Conservation (phyloP, 2,329 filamentous ascomycete species). For the Apiospora sp. region DNA sequence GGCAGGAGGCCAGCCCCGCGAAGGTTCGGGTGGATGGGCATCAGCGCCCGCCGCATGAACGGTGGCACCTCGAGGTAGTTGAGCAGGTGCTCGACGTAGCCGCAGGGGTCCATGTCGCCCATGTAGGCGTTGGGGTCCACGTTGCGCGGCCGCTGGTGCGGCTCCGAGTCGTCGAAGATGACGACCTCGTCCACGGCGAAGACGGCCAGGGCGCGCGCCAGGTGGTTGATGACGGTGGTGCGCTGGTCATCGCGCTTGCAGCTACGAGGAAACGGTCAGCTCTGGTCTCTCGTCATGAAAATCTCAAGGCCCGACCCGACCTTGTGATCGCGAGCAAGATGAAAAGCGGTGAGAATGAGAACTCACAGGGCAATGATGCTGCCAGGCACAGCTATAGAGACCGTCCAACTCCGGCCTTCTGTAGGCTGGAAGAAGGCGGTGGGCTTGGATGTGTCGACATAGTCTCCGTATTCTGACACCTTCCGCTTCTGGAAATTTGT, state of each 20-base stretch:
- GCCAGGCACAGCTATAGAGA: slow-evolving; percentile 80
- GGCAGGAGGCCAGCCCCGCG: slow-evolving; percentile 76
- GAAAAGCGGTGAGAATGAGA: neutral
- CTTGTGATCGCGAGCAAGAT: neutral
- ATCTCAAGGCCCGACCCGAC: neutral
- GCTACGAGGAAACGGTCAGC: slow-evolving; percentile 50
- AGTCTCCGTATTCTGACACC: slow-evolving; percentile 49
- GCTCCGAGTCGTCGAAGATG: slow-evolving; percentile 75
- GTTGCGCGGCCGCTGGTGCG: slow-evolving; percentile 52
- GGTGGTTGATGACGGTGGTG: slow-evolving; percentile 74
- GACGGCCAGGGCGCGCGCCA: slow-evolving; percentile 82
- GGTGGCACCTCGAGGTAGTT: slow-evolving; percentile 86
- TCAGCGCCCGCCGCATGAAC: slow-evolving; percentile 78
- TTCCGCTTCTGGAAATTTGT: slow-evolving; percentile 56
- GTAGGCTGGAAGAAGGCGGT: slow-evolving; percentile 72
- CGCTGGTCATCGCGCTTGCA: slow-evolving; percentile 78
- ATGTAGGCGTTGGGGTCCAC: slow-evolving; percentile 66
- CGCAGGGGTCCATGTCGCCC: slow-evolving; percentile 76
- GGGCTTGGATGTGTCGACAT: slow-evolving; percentile 69
- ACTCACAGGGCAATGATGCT: slow-evolving; percentile 78
- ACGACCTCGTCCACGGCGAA: slow-evolving; percentile 88
- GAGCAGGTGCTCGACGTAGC: slow-evolving; percentile 81
- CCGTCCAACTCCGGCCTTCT: slow-evolving; percentile 72
- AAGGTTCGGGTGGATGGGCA: slow-evolving; percentile 81
- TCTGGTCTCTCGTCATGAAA: too few species aligned